These are phyloP conservation scores for Syncephalastrum racemosum DNA, from an alignment of 371 early-diverging fungal species.

Conservation along the genomic window DNA sequence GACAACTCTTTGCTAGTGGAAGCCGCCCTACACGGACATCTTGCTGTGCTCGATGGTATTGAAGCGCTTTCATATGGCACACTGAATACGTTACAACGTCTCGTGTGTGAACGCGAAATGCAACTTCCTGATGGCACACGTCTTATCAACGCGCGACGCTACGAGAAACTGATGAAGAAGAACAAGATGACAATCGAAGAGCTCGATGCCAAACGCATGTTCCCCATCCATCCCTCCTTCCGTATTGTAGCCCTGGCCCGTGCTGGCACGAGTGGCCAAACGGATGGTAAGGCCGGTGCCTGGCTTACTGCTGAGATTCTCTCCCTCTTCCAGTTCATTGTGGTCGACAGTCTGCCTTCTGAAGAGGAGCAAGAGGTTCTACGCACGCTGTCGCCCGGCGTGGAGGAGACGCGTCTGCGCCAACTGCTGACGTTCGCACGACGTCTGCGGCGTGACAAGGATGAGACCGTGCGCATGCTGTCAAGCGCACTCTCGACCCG, in stretches of 20 bases:
- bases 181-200: constrained; percentile 46
- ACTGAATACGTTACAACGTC: constrained; percentile 67
- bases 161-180: constrained; percentile 54
- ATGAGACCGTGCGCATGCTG: constrained; percentile 65
- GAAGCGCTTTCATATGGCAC: constrained; percentile 75
- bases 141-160: constrained; percentile 59
- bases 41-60: constrained; percentile 78
- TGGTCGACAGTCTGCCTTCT: constrained; percentile 64
- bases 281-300: constrained; percentile 49
- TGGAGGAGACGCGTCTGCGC: constrained; percentile 52
- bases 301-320: constrained; percentile 77
- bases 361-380: constrained; percentile 67
- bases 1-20: constrained; percentile 72
- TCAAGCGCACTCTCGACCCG: constrained; percentile 71
- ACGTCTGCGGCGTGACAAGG: constrained; percentile 62
- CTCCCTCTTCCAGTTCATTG: constrained; percentile 76
- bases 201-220: constrained; percentile 49
- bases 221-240: constrained; percentile 75
- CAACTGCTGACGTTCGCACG: constrained; percentile 65
- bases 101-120: constrained; percentile 72
- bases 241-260: constrained; percentile 75
- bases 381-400: constrained; percentile 63
- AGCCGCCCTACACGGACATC: constrained; percentile 72
- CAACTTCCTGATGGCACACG: constrained; percentile 74
- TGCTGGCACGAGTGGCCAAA: constrained; percentile 50